Conservation (phyloP, 1,139 yeast species). For the Debaryomycetaceae sp. region DNA sequence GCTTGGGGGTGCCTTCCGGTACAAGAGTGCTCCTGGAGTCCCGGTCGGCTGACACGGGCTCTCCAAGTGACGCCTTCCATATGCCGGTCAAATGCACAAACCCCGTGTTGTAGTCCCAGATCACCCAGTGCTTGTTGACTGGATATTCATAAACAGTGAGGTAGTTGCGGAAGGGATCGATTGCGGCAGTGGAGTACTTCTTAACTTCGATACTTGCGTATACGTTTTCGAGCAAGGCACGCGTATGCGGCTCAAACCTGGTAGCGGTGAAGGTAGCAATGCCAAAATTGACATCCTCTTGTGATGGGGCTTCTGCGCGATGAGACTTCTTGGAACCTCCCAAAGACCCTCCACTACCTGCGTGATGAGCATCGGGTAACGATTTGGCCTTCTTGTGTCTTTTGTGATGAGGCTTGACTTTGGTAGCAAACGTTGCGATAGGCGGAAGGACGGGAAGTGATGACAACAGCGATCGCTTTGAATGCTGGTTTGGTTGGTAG, state of each 20-base stretch:
- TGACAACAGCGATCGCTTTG: too few species aligned
- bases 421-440: too few species aligned
- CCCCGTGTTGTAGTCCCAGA: slow-evolving; percentile 89
- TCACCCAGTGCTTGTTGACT: slow-evolving; percentile 63
- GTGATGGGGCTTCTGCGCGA: slow-evolving; percentile 7
- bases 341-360: too few species aligned
- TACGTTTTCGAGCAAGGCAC: slow-evolving; percentile 25
- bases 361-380: slow-evolving; percentile 8
- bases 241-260: slow-evolving; percentile 17
- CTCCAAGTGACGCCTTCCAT: slow-evolving; percentile 68
- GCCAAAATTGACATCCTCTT: slow-evolving; percentile 18
- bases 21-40: slow-evolving; percentile 2
- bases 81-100: slow-evolving; percentile 87
- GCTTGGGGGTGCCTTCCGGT: slow-evolving; percentile 7
- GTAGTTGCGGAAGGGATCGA: slow-evolving; percentile 50
- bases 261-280: slow-evolving; percentile 10
- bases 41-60: slow-evolving; percentile 2
- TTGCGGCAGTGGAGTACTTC: slow-evolving; percentile 73
- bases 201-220: slow-evolving; percentile 47
- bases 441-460: too few species aligned
- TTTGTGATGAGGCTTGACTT: too few species aligned
- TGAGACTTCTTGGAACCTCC: slow-evolving; percentile 7
- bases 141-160: slow-evolving; percentile 71
- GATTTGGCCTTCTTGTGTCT: slow-evolving; percentile 11
- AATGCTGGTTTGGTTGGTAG: too few species aligned